A percentile compares a stretch with the other conserved stretches of the same genome.
These are phyloP conservation scores for Suillus occidentalis DNA, from an alignment of 768 basidiomycete species.

Conservation along the genomic window DNA sequence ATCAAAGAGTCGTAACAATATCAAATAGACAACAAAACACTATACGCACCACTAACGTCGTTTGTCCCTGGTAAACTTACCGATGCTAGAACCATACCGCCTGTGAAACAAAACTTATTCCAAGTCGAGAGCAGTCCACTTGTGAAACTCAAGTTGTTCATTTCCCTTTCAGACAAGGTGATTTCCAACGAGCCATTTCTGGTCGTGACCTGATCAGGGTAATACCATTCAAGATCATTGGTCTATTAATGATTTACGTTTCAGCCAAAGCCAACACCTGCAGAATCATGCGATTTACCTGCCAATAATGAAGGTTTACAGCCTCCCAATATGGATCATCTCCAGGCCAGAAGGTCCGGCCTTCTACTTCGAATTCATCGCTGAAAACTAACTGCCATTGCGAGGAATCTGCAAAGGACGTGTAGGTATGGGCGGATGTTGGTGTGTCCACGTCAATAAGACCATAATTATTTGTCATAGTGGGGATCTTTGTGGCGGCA, in stretches of 20 bases:
- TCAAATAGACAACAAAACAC: background rate
- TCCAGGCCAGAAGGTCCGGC: conserved; percentile 73
- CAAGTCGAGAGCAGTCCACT: conserved; percentile 67
- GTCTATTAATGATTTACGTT: conserved; percentile 39
- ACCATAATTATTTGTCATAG: conserved; percentile 60
- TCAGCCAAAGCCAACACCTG: background rate
- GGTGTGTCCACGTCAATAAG: conserved; percentile 82
- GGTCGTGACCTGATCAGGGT: conserved; percentile 77
- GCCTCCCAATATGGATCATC: conserved; percentile 94
- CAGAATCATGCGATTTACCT: conserved; percentile 30
- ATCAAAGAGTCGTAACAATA: conserved; percentile 1
- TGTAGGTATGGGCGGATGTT: conserved; percentile 48
- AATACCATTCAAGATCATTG: conserved; percentile 86
- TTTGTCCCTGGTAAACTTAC: conserved; percentile 74
- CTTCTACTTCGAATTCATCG: conserved; percentile 83
- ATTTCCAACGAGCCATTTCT: conserved; percentile 72
- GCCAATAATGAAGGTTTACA: conserved; percentile 79
- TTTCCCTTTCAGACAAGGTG: conserved; percentile 63
- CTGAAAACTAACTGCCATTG: conserved; percentile 75
- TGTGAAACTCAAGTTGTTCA: conserved; percentile 71
- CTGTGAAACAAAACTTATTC: conserved; percentile 97
- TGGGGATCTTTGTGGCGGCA: conserved; percentile 45
- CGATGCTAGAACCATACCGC: conserved; percentile 71
- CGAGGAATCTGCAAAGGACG: conserved; percentile 52
- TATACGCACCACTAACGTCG: conserved; percentile 40